These are phyloP conservation scores for Pulveroboletus sp. DNA, from an alignment of 768 basidiomycete genomes.

Conservation along the genomic window DNA sequence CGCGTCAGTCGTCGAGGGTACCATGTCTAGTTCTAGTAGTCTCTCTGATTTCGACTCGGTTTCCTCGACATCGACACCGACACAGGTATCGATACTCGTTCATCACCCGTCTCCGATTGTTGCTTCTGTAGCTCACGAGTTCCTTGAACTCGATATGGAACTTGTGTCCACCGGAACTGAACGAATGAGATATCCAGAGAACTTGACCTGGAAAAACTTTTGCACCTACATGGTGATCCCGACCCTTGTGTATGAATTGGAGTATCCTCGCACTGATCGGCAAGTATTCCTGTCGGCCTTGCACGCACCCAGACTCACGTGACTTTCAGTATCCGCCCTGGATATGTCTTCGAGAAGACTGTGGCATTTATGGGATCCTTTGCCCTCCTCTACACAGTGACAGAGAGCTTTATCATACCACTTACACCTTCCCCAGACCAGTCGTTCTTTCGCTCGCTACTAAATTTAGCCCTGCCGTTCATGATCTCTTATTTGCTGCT, in stretches of 20 bases:
- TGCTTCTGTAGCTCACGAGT: constrained; percentile 65
- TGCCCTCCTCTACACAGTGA: constrained; percentile 86
- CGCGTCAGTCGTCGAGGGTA: background rate
- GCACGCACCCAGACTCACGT: background rate
- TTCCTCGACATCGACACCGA: constrained; percentile 10
- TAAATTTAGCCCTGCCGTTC: constrained; percentile 89
- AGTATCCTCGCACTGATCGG: constrained; percentile 89
- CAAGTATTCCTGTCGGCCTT: constrained; percentile 31
- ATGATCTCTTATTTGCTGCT: constrained; percentile 88
- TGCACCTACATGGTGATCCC: constrained; percentile 83
- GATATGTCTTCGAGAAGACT: constrained; percentile 52
- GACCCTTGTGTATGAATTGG: constrained; percentile 92
- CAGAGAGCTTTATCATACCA: constrained; percentile 91
- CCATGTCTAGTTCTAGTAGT: constrained; percentile 1
- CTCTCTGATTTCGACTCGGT: constrained; percentile 8
- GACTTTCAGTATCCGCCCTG: constrained; percentile 38
- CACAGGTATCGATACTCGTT: constrained; percentile 43
- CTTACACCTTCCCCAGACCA: constrained; percentile 63
- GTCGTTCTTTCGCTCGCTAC: constrained; percentile 67
- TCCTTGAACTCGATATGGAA: constrained; percentile 72
- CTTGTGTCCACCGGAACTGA: constrained; percentile 67
- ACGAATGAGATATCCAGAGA: constrained; percentile 75
- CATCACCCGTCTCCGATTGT: constrained; percentile 66
- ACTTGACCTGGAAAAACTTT: constrained; percentile 79
- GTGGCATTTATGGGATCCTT: constrained; percentile 95